Conservation (phyloP, 257 asterid species). For the Cynanchum wilfordii region DNA sequence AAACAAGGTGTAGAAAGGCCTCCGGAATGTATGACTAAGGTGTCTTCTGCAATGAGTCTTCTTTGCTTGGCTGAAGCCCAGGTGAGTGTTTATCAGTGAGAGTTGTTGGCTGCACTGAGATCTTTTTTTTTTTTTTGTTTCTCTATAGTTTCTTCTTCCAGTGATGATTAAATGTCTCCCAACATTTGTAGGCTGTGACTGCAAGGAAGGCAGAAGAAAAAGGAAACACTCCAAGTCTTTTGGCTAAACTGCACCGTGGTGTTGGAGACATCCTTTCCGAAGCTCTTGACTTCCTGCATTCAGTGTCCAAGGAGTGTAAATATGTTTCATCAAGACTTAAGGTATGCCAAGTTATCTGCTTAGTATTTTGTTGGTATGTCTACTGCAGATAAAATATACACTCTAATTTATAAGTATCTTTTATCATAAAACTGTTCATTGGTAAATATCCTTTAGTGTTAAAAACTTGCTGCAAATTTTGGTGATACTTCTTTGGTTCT, state of each 20-base stretch:
- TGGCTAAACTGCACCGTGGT: slow-evolving; percentile 61
- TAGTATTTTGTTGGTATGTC: neutral
- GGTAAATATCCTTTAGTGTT: neutral
- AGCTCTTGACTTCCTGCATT: slow-evolving; percentile 33
- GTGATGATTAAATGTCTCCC: neutral
- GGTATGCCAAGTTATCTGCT: slow-evolving; percentile 25
- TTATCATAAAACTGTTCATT: neutral
- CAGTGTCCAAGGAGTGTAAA: slow-evolving; percentile 39
- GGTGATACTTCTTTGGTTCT: no score
- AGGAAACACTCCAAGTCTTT: slow-evolving; percentile 45
- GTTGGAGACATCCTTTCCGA: slow-evolving; percentile 46
- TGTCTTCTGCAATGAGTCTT: slow-evolving; percentile 42
- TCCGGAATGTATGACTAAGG: slow-evolving; percentile 41
- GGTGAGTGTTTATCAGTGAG: slow-evolving; percentile 25
- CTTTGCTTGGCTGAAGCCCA: slow-evolving; percentile 77
- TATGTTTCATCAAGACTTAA: slow-evolving; percentile 40
- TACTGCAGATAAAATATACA: neutral
- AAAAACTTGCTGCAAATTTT: no score
- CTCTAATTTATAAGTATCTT: neutral
- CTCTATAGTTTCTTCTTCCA: neutral
- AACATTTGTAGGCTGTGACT: slow-evolving; percentile 47
- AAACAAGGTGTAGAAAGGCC: slow-evolving; percentile 33
- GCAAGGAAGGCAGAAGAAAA: slow-evolving; percentile 62
- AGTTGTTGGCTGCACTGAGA: neutral
- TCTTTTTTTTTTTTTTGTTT: neutral